phyloP scores from a whole-genome alignment of 164 flowering plant species.

The Aristolochia fimbriata region DNA sequence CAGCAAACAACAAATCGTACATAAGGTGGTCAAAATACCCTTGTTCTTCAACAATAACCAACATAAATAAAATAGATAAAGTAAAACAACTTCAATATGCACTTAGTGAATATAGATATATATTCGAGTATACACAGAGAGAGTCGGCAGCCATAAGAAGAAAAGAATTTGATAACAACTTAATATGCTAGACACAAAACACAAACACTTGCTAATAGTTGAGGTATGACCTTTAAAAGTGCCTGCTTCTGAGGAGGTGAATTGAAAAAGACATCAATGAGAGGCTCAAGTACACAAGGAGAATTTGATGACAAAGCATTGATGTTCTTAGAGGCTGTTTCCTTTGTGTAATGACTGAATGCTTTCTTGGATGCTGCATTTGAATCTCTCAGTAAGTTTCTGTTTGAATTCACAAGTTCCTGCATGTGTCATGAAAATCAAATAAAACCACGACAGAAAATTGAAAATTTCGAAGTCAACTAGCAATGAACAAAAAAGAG shows the following conservation, averaged over 20 bases:
- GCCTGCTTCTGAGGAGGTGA: slow-evolving; percentile 38
- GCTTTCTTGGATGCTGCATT: slow-evolving; percentile 6
- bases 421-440: slow-evolving; percentile 11
- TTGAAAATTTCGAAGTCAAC: neutral
- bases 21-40: no score
- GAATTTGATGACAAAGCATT: slow-evolving; percentile 50
- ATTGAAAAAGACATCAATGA: slow-evolving; percentile 40
- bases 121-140: no score
- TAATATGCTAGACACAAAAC: neutral
- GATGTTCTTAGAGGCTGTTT: slow-evolving; percentile 46
- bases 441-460: neutral
- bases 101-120: no score
- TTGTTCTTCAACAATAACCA: no score
- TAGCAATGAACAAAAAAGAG: neutral
- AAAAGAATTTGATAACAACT: no score
- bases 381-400: slow-evolving; percentile 19
- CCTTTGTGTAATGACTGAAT: slow-evolving; percentile 35
- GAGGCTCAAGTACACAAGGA: slow-evolving; percentile 45
- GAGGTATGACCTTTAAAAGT: slow-evolving; percentile 46
- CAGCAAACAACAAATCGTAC: no score
- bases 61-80: no score
- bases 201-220: neutral
- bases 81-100: no score
- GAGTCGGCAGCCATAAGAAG: no score
- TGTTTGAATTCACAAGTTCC: slow-evolving; percentile 74